Evolutionary conservation across 2,329 filamentous ascomycete species (phyloP).

Genomic region (Fusarium sp.): DNA sequence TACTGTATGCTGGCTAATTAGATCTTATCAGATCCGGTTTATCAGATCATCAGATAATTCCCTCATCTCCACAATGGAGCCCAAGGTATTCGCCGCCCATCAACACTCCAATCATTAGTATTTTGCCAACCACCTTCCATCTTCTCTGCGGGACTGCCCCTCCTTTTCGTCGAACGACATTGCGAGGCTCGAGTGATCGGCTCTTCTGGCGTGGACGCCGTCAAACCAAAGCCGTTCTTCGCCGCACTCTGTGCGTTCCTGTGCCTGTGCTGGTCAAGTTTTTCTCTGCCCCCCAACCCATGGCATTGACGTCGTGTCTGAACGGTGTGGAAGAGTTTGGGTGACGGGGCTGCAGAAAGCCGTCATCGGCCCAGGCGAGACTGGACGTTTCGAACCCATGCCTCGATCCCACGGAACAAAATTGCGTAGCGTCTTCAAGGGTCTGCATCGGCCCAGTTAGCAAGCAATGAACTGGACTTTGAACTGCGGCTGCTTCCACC

Average conservation of each 20-base stretch:
- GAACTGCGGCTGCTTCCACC: not conserved
- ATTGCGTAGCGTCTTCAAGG: conserved; percentile 26
- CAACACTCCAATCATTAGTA: conserved; percentile 25
- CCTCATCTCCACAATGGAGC: conserved; percentile 48
- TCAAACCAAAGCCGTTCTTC: conserved; percentile 12
- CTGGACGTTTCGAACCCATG: conserved; percentile 9
- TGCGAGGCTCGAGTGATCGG: conserved; percentile 26
- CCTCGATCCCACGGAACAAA: conserved; percentile 17
- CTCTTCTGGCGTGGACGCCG: conserved; percentile 26
- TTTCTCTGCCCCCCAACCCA: conserved; percentile 4
- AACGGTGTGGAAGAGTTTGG: conserved; percentile 16
- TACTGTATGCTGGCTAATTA: conserved; percentile 37
- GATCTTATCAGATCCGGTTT: conserved; percentile 58
- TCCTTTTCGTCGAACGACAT: conserved; percentile 21
- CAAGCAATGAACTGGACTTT: not conserved
- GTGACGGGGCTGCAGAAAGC: conserved; percentile 16
- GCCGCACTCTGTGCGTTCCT: not conserved
- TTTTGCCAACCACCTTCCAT: not conserved
- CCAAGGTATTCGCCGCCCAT: conserved; percentile 16
- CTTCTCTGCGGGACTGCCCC: conserved; percentile 20
- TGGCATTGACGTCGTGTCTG: conserved; percentile 8
- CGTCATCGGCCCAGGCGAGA: conserved; percentile 32
- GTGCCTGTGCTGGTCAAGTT: conserved; percentile 9
- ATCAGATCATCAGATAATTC: conserved; percentile 66
- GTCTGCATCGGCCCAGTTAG: conserved; percentile 15